These are phyloP conservation scores for Claviceps humidiphila DNA, from an alignment of 2,329 filamentous ascomycete genomes.

Conservation along the genomic window DNA sequence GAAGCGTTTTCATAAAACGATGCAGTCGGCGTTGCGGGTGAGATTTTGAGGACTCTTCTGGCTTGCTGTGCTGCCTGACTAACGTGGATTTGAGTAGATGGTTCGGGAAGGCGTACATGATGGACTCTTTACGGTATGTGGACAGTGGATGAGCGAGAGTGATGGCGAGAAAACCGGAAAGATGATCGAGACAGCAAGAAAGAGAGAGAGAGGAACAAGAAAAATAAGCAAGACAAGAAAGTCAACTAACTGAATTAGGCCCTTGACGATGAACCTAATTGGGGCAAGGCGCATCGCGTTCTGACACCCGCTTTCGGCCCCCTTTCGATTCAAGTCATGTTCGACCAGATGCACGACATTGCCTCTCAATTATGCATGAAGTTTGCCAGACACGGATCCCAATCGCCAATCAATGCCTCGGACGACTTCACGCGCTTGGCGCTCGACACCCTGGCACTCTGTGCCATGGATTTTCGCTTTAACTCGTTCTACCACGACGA, in stretches of 20 bases:
- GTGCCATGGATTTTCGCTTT: constrained; percentile 60
- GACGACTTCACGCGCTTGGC: constrained; percentile 63
- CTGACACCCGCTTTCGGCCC: constrained; percentile 60
- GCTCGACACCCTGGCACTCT: constrained; percentile 58
- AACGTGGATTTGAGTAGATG: constrained; percentile 19
- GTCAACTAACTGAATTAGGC: constrained; percentile 22
- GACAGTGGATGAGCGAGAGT: too few species aligned
- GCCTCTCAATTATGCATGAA: constrained; percentile 53
- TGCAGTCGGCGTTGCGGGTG: constrained; percentile 33
- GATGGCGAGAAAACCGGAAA: too few species aligned
- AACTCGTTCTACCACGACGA: constrained; percentile 60
- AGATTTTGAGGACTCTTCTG: constrained; percentile 2
- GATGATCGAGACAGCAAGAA: too few species aligned
- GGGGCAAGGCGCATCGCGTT: constrained; percentile 53
- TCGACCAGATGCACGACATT: constrained; percentile 56
- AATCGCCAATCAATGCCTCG: constrained; percentile 41
- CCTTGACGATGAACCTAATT: constrained; percentile 39
- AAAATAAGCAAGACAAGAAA: neutral
- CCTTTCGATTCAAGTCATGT: constrained; percentile 54
- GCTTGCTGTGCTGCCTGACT: neutral
- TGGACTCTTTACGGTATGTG: constrained; percentile 50
- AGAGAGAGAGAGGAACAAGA: too few species aligned
- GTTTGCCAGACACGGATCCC: constrained; percentile 50
- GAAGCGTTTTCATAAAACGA: constrained; percentile 47
- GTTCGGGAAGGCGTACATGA: constrained; percentile 48